A percentile compares a stretch with the other conserved stretches of the same genome.
Evolutionary conservation across 495 filamentous ascomycete genomes (phyloP).

Genomic region (Podospora pseudoanserina): DNA sequence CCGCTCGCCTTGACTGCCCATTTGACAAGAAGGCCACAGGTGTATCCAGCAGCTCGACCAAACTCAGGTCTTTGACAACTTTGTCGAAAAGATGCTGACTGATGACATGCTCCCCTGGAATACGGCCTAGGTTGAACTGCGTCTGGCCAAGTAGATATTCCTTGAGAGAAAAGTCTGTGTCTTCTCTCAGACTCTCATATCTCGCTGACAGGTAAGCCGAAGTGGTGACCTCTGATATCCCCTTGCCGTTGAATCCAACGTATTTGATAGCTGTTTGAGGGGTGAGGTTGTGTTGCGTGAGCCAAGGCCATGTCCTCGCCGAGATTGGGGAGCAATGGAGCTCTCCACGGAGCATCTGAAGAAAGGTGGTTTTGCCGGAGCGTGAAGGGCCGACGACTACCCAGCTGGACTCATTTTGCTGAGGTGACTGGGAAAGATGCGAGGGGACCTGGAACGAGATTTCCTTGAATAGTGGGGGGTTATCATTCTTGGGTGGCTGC

Average conservation of each 20-base stretch:
- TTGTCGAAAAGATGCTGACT: constrained; percentile 49
- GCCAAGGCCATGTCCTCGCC: constrained; percentile 71
- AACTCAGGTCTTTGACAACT: constrained; percentile 62
- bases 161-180: constrained; percentile 76
- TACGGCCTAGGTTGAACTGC: constrained; percentile 57
- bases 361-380: constrained; percentile 68
- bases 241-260: constrained; percentile 70
- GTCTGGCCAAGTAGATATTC: constrained; percentile 77
- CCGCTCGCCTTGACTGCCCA: constrained; percentile 80
- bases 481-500: neutral
- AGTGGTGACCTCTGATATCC: constrained; percentile 35
- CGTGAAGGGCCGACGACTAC: constrained; percentile 65
- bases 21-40: constrained; percentile 88
- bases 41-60: constrained; percentile 64
- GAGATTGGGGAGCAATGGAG: constrained; percentile 67
- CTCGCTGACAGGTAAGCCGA: constrained; percentile 84
- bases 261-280: constrained; percentile 69
- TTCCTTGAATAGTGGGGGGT: neutral
- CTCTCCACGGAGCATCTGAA: constrained; percentile 70
- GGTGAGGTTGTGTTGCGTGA: constrained; percentile 59
- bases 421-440: neutral
- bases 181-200: constrained; percentile 87
- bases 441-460: neutral
- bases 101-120: constrained; percentile 44
- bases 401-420: neutral